phyloP scores from a whole-genome alignment of 148 eudicot genomes.

The Selenicereus undatus region DNA sequence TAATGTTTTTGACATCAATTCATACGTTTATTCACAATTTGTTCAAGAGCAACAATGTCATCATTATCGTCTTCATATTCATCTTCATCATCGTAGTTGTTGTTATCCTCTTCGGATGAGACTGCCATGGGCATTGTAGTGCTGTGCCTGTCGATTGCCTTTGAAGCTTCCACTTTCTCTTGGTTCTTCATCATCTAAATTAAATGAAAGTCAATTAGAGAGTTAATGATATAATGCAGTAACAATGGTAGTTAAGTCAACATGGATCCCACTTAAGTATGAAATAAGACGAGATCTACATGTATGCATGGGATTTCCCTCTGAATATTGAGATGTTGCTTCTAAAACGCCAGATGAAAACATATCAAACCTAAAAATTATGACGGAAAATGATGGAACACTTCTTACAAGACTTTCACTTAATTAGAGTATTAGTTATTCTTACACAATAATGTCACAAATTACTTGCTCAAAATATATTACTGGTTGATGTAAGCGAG shows the following conservation, averaged over 20 bases:
- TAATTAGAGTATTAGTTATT: too few species aligned
- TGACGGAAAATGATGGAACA: too few species aligned
- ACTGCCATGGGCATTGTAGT: constrained; percentile 31
- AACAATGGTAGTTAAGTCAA: too few species aligned
- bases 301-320: background rate
- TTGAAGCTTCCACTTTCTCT: constrained; percentile 34
- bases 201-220: too few species aligned
- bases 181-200: constrained; percentile 12
- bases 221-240: too few species aligned
- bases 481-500: too few species aligned
- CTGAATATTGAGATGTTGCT: background rate
- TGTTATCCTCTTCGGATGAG: constrained; percentile 37
- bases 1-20: background rate
- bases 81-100: constrained; percentile 37
- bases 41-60: constrained; percentile 32
- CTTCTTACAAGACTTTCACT: too few species aligned
- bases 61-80: constrained; percentile 46
- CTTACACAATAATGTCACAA: too few species aligned
- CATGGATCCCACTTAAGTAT: too few species aligned
- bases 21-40: constrained; percentile 58
- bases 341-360: too few species aligned
- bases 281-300: background rate
- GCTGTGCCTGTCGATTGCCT: constrained; percentile 33
- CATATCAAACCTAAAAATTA: too few species aligned
- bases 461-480: too few species aligned